Conservation (phyloP, 331 rosid genomes). For the Malus hybrid region DNA sequence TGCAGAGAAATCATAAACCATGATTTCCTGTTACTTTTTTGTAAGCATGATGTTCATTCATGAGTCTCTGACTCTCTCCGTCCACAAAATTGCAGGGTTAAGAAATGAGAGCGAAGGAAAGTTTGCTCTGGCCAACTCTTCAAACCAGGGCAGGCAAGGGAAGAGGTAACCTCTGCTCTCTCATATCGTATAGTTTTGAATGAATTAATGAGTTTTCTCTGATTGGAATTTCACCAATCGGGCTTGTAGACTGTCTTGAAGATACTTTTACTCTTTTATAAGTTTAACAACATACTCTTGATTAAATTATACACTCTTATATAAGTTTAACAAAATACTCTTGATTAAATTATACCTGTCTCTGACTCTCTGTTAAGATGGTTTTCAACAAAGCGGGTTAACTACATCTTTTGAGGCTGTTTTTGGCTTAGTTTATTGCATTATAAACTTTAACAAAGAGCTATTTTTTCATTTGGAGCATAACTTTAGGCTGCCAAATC, state of each 20-base stretch:
- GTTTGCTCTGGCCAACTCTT: neutral
- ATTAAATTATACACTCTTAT: no score
- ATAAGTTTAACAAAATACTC: neutral
- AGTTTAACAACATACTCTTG: neutral
- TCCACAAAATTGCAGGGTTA: constrained; percentile 34
- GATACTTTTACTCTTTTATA: neutral
- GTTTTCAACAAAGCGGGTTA: neutral
- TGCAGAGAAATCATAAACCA: neutral
- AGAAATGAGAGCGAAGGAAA: constrained; percentile 34
- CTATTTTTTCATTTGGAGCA: neutral
- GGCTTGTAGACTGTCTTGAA: neutral
- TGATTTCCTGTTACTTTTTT: neutral
- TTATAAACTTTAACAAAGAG: neutral
- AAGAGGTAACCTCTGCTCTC: constrained; percentile 45
- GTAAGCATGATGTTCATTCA: neutral
- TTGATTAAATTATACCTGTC: neutral
- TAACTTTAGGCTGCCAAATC: neutral
- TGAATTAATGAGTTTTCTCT: neutral
- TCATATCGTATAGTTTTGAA: neutral
- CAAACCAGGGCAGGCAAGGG: constrained; percentile 33
- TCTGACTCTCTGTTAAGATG: neutral
- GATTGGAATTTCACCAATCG: neutral
- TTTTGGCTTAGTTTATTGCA: neutral
- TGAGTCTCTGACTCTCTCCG: neutral
- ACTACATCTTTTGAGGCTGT: neutral